Percentiles rank a stretch among this genome's conserved stretches.
Conservation (phyloP, 2,329 filamentous ascomycete genomes). For the Colletotrichum noveboracense region DNA sequence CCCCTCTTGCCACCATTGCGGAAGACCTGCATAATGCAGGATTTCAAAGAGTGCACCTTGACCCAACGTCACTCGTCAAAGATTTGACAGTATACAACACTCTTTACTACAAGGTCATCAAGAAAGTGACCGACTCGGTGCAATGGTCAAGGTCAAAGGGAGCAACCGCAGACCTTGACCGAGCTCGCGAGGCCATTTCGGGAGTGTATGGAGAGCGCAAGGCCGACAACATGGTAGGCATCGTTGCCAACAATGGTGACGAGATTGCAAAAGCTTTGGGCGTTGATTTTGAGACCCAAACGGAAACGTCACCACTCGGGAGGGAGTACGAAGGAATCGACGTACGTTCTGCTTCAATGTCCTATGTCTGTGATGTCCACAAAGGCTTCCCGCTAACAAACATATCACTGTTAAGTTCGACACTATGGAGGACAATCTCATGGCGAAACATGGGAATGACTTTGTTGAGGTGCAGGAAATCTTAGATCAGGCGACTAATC, state of each 20-base stretch:
- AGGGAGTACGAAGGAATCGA: not conserved
- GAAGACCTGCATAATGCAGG: not conserved
- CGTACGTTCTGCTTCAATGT: not conserved
- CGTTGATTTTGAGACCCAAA: not conserved
- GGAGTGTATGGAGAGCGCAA: not conserved
- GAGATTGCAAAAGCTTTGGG: not conserved
- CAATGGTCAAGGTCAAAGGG: not conserved
- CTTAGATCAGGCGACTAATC: not conserved
- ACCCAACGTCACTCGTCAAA: not conserved
- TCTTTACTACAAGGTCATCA: not conserved
- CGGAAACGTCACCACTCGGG: not conserved
- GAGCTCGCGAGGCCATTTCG: not conserved
- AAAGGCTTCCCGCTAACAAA: not conserved
- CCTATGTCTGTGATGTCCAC: not conserved
- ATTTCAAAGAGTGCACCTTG: not conserved
- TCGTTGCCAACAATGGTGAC: not conserved
- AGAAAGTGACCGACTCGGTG: not conserved
- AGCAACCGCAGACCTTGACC: not conserved
- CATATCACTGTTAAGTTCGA: not conserved
- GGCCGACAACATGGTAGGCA: not conserved
- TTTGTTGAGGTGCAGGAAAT: not conserved
- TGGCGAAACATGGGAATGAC: not conserved
- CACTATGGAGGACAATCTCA: not conserved
- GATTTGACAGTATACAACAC: not conserved
- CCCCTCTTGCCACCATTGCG: not conserved